Percentiles rank a stretch among this genome's conserved stretches.
These are phyloP conservation scores for Trametes cubensis DNA, from an alignment of 768 basidiomycete species.

Conservation along the genomic window DNA sequence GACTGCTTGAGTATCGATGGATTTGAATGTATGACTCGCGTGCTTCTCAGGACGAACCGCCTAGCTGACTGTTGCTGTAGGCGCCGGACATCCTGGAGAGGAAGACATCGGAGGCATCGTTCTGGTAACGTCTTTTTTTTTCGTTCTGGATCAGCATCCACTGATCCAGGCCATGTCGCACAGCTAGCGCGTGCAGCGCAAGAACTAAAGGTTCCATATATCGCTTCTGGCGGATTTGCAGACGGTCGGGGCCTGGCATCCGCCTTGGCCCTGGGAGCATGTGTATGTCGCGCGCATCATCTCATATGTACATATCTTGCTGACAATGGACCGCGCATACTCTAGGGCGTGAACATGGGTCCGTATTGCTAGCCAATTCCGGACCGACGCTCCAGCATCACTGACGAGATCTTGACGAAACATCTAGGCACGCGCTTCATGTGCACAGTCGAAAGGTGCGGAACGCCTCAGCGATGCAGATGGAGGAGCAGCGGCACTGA, in stretches of 20 bases:
- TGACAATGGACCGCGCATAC: slow-evolving; percentile 13
- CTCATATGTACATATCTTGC: slow-evolving; percentile 5
- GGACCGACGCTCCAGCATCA: neutral
- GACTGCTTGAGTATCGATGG: slow-evolving; percentile 90
- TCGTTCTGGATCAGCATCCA: slow-evolving; percentile 9
- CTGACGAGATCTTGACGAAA: neutral
- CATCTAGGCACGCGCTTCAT: slow-evolving; percentile 76
- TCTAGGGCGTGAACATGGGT: slow-evolving; percentile 84
- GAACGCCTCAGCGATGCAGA: neutral
- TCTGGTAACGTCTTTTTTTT: slow-evolving; percentile 49
- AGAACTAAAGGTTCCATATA: slow-evolving; percentile 81
- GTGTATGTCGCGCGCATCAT: slow-evolving; percentile 48
- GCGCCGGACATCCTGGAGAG: slow-evolving; percentile 93
- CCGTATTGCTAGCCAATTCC: slow-evolving; percentile 8
- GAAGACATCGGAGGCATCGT: slow-evolving; percentile 90
- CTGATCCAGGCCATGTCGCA: slow-evolving; percentile 4
- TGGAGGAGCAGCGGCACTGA: neutral
- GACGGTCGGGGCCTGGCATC: slow-evolving; percentile 84
- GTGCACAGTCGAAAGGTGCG: slow-evolving; percentile 82
- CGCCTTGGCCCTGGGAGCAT: slow-evolving; percentile 79
- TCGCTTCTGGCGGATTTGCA: slow-evolving; percentile 91
- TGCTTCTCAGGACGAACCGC: neutral
- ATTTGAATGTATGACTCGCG: slow-evolving; percentile 69
- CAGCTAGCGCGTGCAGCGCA: slow-evolving; percentile 86
- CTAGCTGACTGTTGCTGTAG: slow-evolving; percentile 41